Evolutionary conservation across 331 rosid species (phyloP), one percentile per base, ranked within the genome.

Genomic region (Rosa hybrid): DNA sequence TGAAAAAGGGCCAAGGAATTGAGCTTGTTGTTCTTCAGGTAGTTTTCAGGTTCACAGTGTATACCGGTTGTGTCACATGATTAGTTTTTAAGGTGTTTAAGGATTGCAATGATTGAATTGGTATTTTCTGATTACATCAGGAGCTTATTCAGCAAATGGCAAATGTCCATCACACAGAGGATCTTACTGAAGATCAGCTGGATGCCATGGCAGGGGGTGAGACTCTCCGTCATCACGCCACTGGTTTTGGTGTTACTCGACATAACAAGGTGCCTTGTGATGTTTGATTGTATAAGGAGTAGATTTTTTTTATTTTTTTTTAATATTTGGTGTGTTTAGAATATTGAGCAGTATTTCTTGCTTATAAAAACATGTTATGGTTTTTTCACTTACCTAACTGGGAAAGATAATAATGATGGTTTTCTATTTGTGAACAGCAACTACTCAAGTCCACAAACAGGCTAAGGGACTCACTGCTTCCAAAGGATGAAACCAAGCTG

Each of bases 101-200:
- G 65, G 53, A 50, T 67, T 70, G 69, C 57, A 34, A 67, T 18
- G 5, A 34, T 38, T 57, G 59, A 81, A 60, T 77, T 48, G 48
- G 44, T 7, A 72, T 84, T 82, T 30, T 67, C 71, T 84, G 82
- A 68, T 62, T 78, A 78, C 78, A 56, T 78, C 86, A 96, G 98
- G 99, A 96, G 85, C 99, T 96, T 70, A 85, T 96, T 88, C 98
- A 96, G 78, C 99, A 96, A 93, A 96, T 96, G 99, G 98, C 98
- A 87, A 96, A 96, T 83, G 97, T 96, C 84, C 99, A 96, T 81
- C 94, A 89, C 88, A 96, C 99, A 0, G 98, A 96, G 86, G 92
- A 96, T 83, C 87, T 96, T 81, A 96, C 99, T 54, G 99, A 91
- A 86, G 99, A 93, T 48, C 99, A 96, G 89, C 87, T 96, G 85